A percentile compares a stretch with the other conserved stretches of the same genome.
phyloP scores from a whole-genome alignment of 805 yeast species.

The Saturnispora quitensis region DNA sequence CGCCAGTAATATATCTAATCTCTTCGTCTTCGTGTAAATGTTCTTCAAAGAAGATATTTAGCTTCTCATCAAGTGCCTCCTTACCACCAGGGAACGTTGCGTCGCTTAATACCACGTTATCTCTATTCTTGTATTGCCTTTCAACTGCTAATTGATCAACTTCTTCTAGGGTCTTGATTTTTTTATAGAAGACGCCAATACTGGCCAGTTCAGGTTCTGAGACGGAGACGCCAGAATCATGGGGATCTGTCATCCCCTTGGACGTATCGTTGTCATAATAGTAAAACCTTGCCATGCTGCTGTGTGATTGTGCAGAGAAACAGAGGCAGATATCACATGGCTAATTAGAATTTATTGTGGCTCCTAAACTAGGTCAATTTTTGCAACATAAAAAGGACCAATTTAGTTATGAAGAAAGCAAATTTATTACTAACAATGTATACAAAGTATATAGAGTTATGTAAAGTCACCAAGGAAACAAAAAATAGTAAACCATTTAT shows the following conservation, averaged over 20 bases:
- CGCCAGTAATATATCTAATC: slow-evolving; percentile 81
- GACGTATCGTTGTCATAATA: slow-evolving; percentile 55
- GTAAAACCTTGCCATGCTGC: slow-evolving; percentile 28
- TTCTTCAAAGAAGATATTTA: slow-evolving; percentile 66
- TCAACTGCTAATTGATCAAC: slow-evolving; percentile 61
- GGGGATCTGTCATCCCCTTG: slow-evolving; percentile 57
- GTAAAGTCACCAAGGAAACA: background rate
- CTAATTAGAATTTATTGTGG: background rate
- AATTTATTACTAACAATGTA: background rate
- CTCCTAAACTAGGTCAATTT: background rate
- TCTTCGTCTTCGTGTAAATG: slow-evolving; percentile 97
- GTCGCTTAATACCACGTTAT: slow-evolving; percentile 52
- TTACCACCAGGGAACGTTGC: slow-evolving; percentile 56
- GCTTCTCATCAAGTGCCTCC: slow-evolving; percentile 49
- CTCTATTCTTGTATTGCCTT: slow-evolving; percentile 74
- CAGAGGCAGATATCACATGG: background rate
- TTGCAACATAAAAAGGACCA: background rate
- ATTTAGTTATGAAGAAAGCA: background rate
- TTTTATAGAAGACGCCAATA: slow-evolving; percentile 62
- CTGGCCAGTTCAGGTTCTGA: slow-evolving; percentile 38
- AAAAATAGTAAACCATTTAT: background rate
- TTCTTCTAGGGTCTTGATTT: slow-evolving; percentile 39
- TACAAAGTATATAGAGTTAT: background rate
- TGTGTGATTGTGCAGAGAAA: background rate
- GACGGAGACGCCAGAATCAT: slow-evolving; percentile 59